Base-by-base conservation (phyloP, 352 stramenopile genomes). In the Phytophthora niederhauseri region DNA sequence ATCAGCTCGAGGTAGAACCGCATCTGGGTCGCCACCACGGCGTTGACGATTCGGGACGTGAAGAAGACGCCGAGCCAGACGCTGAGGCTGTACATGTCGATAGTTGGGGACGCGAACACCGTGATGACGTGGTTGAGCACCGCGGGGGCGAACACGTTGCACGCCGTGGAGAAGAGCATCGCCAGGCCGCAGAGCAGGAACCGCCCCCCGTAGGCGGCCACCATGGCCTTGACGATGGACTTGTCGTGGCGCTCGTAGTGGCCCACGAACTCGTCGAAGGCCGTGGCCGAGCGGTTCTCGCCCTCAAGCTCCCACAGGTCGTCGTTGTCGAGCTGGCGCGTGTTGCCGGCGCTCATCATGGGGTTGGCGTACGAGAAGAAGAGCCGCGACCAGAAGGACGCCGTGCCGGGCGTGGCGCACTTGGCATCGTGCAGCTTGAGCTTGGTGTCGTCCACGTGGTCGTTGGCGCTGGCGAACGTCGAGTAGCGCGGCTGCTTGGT, bases 41-140 rank as follows among this genome's bases (percentile, higher is more conserved):
- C 67, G 26, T 82, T 75, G 0, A 73, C 15, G 14, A 90, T 7
- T 2, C 70, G 59, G 2, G 76, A 77, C 0, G 50, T 64, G 55
- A 88, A 88, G 70, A 88, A 87, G 14, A 71, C 67, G n/a, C 48
- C 77, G 50, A 87, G 60, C 73, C 82, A 90, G 1, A 46, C 2
- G 6, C 28, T 49, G 0, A 88, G 22, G 22, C 72, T 51, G 17
- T 51, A 15, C 17, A 85, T 28, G 24, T 84, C 68, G 17, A 86
- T 61, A n/a, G 58, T 49, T 36, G 0, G 61, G 48, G 31, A 84
- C 38, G 38, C 38, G 74, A 26, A 61, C 75, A 28, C 66, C 38
- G 38, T 70, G 60, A 89, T 71, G 8, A 89, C 76, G 59, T 83
- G 70, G 62, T 81, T 68, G 19, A 89, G 67, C 36, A 89, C 81